phyloP scores from a whole-genome alignment of 148 eudicot genomes.

The Silene conica region DNA sequence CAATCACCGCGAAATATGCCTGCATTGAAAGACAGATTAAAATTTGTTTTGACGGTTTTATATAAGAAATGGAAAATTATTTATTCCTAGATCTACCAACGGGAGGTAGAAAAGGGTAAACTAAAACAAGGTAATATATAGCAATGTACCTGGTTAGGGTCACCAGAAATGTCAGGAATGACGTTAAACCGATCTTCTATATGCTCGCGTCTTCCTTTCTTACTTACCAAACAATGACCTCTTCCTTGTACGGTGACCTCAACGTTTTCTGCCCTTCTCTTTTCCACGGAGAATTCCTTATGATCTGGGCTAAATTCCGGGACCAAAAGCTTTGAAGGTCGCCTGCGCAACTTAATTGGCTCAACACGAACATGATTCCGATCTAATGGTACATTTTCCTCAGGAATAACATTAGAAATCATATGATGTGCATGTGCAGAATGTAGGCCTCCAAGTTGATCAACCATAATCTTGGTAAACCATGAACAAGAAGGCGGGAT shows the following conservation, averaged over 20 bases:
- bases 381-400: background rate
- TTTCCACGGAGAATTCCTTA: slow-evolving; percentile 10
- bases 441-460: slow-evolving; percentile 21
- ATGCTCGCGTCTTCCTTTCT: slow-evolving; percentile 43
- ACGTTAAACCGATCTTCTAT: slow-evolving; percentile 53
- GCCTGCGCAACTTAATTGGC: slow-evolving; percentile 25
- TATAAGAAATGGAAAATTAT: background rate
- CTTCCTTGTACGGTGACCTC: slow-evolving; percentile 37
- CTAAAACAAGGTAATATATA: too few relatives aligned
- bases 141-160: slow-evolving; percentile 45
- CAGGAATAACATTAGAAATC: background rate
- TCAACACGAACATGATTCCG: background rate
- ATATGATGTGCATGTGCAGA: background rate
- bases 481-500: slow-evolving; percentile 11
- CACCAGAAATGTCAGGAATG: slow-evolving; percentile 31
- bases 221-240: slow-evolving; percentile 36
- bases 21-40: slow-evolving; percentile 16
- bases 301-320: slow-evolving; percentile 30
- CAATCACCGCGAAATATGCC: slow-evolving; percentile 63
- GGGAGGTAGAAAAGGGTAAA: too few relatives aligned
- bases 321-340: slow-evolving; percentile 37
- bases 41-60: background rate
- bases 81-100: too few relatives aligned
- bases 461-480: slow-evolving; percentile 15
- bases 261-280: slow-evolving; percentile 25